These are phyloP conservation scores for Chimonanthus praecox DNA, from an alignment of 164 flowering plant genomes.

Conservation along the genomic window DNA sequence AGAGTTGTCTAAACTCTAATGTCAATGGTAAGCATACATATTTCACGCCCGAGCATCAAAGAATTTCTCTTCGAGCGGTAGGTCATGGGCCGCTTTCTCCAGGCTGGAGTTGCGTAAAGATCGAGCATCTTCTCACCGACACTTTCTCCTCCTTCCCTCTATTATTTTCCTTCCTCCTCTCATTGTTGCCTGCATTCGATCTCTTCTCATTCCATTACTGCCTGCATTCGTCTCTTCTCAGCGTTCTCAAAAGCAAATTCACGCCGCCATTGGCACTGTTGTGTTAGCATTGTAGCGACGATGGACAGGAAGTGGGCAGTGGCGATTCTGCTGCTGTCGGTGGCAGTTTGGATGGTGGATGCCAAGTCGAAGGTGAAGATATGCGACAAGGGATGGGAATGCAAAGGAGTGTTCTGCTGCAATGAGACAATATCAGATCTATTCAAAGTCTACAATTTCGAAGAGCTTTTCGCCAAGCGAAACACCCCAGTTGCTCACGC, in stretches of 20 bases:
- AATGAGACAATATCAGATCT: conserved; percentile 71
- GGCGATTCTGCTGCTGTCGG: neutral
- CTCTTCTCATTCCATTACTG: neutral
- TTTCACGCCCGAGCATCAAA: too few relatives aligned
- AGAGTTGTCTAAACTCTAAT: too few relatives aligned
- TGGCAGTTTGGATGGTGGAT: conserved; percentile 24
- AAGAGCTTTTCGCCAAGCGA: conserved; percentile 77
- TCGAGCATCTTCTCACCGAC: too few relatives aligned
- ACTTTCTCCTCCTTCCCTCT: too few relatives aligned
- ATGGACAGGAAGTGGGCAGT: neutral
- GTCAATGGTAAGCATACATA: too few relatives aligned
- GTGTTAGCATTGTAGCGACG: neutral
- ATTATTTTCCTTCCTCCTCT: too few relatives aligned
- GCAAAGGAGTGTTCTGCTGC: conserved; percentile 52
- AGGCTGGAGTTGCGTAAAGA: too few relatives aligned
- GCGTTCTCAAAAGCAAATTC: too few relatives aligned
- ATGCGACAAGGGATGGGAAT: conserved; percentile 78
- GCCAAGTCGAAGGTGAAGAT: conserved; percentile 38
- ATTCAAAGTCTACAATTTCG: conserved; percentile 73
- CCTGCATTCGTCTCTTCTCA: neutral
- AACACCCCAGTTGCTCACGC: conserved; percentile 84
- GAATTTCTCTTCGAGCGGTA: too few relatives aligned
- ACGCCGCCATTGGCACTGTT: neutral
- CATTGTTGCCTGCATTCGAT: neutral
- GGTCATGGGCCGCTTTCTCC: too few relatives aligned